Evolutionary conservation across 441 rosid species (phyloP), one percentile per base, ranked within the genome.

Genomic region (Capsella rubella): DNA sequence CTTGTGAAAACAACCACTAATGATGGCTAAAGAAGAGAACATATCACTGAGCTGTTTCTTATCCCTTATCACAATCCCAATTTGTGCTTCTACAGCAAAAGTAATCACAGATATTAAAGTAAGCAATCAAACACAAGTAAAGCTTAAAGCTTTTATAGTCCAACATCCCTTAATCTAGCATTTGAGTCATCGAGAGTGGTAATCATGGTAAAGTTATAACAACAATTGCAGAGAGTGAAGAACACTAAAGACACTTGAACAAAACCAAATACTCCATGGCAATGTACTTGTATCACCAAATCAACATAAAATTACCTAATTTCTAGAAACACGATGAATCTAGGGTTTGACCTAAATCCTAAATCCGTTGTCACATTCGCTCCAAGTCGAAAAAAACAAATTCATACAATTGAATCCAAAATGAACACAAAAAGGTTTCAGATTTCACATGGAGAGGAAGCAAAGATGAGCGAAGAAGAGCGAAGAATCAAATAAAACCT

Each of bases 401-500:
- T 32, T 57, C n/a, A 58, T 6, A 9, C 4, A 39, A 64, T 55
- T 3, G 3, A 46, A 0, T 8, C 14, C 34, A 13, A 57, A 27
- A 64, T 4, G 0, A 49, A 0, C 8, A 18, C 8, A 51, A 31
- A 7, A 6, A 11, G 8, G n/a, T 15, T 4, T 10, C 16, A 25
- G 32, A 50, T 40, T 29, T 3, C 11, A 6, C 3, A 56, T 1
- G 11, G 49, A 9, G 16, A 12, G 16, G 8, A 11, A 5, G 27
- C 35, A 66, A 31, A 35, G 40, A 8, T 31, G 64, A 72, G 8
- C 16, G 27, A 13, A 9, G 29, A 37, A 35, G 64, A 72, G 8
- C 16, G 27, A 2, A 57, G 42, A 60, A 40, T 60, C 4, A n/a
- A n/a, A 35, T 16, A 16, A 1, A 54, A 81, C 91, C 91, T 87